Base-by-base conservation (phyloP, 2,329 filamentous ascomycete species). In the Didymella lethalis region DNA sequence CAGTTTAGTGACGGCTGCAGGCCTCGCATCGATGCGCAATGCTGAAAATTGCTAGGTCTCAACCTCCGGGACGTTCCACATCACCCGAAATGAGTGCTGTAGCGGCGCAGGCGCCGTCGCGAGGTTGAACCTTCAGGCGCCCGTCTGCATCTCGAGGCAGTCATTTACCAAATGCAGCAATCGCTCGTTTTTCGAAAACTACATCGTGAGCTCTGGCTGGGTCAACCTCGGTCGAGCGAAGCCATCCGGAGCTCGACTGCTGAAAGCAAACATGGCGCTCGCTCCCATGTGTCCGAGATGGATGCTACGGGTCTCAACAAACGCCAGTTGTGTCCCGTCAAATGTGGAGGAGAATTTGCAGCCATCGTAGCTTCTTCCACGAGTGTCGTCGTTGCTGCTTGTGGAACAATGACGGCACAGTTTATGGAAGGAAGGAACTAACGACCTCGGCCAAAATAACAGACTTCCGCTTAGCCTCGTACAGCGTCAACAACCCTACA, bases 271-370 rank as follows among this genome's bases (percentile, higher is more conserved):
- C 23, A 47, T 54, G 50, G 56, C 50, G 56, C 50, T 50, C 29
- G 23, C 44, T 29, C 23, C 32, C 29, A 41, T 6, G 29, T 44
- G 16, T 36, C 48, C 45, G 40, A 36, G 18, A 26, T 49, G 45
- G 40, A 25, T 38, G 49, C 45, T 49, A 29, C 49, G 49, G 56
- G 23, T 11, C 50, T 54, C 56, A 59, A 59, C 56, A 59, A 59
- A 59, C 56, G 50, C 56, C 56, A 23, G 29, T 26, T 26, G 31
- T 31, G 46, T 38, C 36, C 41, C 18, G 32, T 41, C 46, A 14
- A 28, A 47, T 7, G 20, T 26, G 48, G 47, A 34, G 31, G 34
- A 48, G 32, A n/a, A 29, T 48, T 44, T 52, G 36, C 44, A 31
- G 44, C 26, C 18, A 32, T 47, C 14, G n/a, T 45, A 44, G 40